Conservation (phyloP, 2,329 filamentous ascomycete genomes). For the Diplodia mutila region DNA sequence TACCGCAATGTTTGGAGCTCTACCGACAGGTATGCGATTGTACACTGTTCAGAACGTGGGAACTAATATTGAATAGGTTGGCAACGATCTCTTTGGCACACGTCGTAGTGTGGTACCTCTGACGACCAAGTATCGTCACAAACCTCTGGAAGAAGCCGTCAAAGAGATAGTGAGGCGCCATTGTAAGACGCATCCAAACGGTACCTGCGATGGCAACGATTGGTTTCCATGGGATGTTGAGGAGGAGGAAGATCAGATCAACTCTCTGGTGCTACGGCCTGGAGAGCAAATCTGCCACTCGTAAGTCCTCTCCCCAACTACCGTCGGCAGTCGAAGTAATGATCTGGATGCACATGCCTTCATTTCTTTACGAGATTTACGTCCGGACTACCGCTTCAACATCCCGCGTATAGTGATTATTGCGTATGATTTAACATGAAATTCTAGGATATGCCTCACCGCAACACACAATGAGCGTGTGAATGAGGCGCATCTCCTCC, state of each 20-base stretch:
- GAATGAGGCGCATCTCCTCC: constrained; percentile 53
- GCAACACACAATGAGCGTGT: constrained; percentile 53
- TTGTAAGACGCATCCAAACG: constrained; percentile 46
- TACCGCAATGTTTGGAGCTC: constrained; percentile 52
- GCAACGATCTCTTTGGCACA: constrained; percentile 53
- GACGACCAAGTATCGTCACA: constrained; percentile 55
- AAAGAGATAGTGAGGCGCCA: constrained; percentile 49
- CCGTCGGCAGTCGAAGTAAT: not conserved
- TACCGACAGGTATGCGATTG: constrained; percentile 40
- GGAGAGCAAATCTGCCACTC: constrained; percentile 43
- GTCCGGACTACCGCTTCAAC: not conserved
- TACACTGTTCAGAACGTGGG: not conserved
- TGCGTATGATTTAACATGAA: not conserved
- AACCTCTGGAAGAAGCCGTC: constrained; percentile 53
- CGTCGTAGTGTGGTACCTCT: constrained; percentile 50
- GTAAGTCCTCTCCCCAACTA: constrained; percentile 31
- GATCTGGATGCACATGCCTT: not conserved
- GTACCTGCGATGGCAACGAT: constrained; percentile 48
- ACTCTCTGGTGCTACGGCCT: constrained; percentile 15
- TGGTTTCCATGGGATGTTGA: constrained; percentile 49
- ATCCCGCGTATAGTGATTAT: not conserved
- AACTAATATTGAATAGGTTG: constrained; percentile 37
- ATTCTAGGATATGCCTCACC: constrained; percentile 49
- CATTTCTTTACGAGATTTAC: not conserved
- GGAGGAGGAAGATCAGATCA: constrained; percentile 28